These are phyloP conservation scores for Cnidoscolus chayamansa DNA, from an alignment of 441 rosid genomes.

Conservation along the genomic window DNA sequence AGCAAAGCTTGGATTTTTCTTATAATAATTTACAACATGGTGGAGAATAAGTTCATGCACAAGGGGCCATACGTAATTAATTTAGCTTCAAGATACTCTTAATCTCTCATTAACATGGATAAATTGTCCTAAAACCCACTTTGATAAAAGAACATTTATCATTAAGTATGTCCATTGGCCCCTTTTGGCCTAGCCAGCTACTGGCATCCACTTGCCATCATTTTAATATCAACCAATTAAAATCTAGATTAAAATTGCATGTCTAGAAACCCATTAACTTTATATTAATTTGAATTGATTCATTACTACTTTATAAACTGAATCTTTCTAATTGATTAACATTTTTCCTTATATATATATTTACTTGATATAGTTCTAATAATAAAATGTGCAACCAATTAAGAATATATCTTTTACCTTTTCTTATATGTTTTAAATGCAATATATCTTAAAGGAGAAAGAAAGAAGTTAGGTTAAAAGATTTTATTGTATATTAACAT, in stretches of 20 bases:
- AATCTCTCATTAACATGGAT: conserved; percentile 7
- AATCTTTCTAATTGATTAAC: not conserved
- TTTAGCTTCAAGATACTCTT: conserved; percentile 25
- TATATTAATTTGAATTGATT: not conserved
- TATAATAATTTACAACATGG: conserved; percentile 11
- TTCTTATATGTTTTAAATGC: not conserved
- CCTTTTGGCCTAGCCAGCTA: conserved; percentile 17
- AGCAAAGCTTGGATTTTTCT: conserved; percentile 18
- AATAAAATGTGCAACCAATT: not conserved
- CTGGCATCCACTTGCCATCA: conserved; percentile 19
- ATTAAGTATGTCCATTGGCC: not conserved
- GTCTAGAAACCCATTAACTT: not conserved
- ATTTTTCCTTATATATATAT: not conserved
- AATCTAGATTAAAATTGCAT: not conserved
- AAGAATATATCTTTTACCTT: not conserved
- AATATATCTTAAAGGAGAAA: not conserved
- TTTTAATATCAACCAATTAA: too few species aligned
- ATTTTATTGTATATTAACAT: not conserved
- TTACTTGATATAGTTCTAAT: not conserved
- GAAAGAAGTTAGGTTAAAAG: not conserved
- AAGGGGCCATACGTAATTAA: conserved; percentile 15
- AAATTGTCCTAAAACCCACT: not conserved
- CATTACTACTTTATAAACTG: not conserved
- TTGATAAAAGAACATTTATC: conserved; percentile 19
- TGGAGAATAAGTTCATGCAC: conserved; percentile 37